phyloP scores from a whole-genome alignment of 2,329 filamentous ascomycete genomes.

The Xylaria sp. region DNA sequence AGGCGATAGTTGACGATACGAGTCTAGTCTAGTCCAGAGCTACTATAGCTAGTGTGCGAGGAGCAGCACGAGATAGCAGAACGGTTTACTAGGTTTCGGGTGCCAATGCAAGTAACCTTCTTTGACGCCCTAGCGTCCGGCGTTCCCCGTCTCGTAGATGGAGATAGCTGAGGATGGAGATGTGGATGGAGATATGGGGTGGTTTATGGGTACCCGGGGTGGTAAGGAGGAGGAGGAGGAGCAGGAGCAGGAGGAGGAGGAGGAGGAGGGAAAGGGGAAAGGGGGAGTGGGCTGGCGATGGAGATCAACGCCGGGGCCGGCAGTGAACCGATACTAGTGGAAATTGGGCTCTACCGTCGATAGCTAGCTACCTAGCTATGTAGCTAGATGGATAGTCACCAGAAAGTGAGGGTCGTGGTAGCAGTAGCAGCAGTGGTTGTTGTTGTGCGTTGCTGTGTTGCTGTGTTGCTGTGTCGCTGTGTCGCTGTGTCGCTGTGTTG shows the following conservation, averaged over 20 bases:
- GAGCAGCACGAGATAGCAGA: not conserved
- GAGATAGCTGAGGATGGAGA: not conserved
- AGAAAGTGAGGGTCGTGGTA: too few species aligned
- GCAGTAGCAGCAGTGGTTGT: too few species aligned
- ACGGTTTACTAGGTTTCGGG: not conserved
- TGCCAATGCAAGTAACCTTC: constrained; percentile 12
- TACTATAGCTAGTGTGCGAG: constrained; percentile 15
- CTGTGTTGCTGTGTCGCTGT: not conserved
- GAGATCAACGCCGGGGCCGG: constrained; percentile 5
- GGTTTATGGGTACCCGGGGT: not conserved
- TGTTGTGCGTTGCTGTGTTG: not conserved
- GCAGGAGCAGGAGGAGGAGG: not conserved
- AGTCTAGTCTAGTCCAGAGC: constrained; percentile 1
- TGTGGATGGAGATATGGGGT: not conserved
- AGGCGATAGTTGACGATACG: not conserved
- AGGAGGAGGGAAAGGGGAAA: not conserved
- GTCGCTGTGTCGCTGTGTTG: too few species aligned
- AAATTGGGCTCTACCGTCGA: not conserved
- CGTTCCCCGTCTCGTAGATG: constrained; percentile 4
- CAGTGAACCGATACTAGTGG: constrained; percentile 19
- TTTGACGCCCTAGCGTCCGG: not conserved
- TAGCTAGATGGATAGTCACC: too few species aligned
- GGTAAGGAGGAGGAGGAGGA: not conserved
- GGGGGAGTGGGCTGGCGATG: not conserved
- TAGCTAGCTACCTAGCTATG: not conserved